Evolutionary conservation across 2,329 filamentous ascomycete genomes (phyloP).

Genomic region (Dendryphion nanum): DNA sequence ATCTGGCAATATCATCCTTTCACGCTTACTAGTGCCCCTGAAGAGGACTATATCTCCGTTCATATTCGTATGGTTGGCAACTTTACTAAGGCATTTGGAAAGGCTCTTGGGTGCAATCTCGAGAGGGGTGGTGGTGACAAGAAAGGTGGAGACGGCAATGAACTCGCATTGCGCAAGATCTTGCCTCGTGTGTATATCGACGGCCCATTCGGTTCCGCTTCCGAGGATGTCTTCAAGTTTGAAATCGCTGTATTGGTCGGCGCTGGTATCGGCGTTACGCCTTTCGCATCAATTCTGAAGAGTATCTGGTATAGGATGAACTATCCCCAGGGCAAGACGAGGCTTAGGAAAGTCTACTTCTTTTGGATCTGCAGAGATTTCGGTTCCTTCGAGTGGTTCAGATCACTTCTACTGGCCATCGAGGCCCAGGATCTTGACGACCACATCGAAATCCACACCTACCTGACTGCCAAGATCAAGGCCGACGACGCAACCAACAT

Average conservation of each 20-base stretch:
- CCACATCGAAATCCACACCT: slow-evolving; percentile 86
- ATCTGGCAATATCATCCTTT: slow-evolving; percentile 90
- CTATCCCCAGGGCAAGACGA: slow-evolving; percentile 76
- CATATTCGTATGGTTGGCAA: slow-evolving; percentile 82
- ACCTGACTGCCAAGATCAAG: slow-evolving; percentile 84
- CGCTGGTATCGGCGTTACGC: slow-evolving; percentile 53
- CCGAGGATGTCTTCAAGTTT: slow-evolving; percentile 80
- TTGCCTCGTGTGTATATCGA: slow-evolving; percentile 80
- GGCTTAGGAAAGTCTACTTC: slow-evolving; percentile 84
- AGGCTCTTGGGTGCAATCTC: slow-evolving; percentile 73
- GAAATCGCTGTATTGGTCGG: slow-evolving; percentile 52
- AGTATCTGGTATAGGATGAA: slow-evolving; percentile 94
- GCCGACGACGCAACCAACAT: slow-evolving; percentile 84
- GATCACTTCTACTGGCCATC: slow-evolving; percentile 77
- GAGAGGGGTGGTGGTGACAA: slow-evolving; percentile 51
- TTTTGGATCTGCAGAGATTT: slow-evolving; percentile 92
- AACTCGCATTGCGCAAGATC: slow-evolving; percentile 69
- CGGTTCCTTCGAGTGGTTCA: slow-evolving; percentile 87
- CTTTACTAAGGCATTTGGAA: slow-evolving; percentile 70
- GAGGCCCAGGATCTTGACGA: slow-evolving; percentile 82
- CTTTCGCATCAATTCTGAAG: slow-evolving; percentile 61
- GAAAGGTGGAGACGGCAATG: slow-evolving; percentile 52
- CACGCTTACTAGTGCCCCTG: slow-evolving; percentile 80
- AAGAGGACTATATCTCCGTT: slow-evolving; percentile 87
- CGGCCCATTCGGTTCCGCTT: slow-evolving; percentile 81